phyloP scores from a whole-genome alignment of 371 early-diverging fungal genomes.

The Batrachochytrium dendrobatidis region DNA sequence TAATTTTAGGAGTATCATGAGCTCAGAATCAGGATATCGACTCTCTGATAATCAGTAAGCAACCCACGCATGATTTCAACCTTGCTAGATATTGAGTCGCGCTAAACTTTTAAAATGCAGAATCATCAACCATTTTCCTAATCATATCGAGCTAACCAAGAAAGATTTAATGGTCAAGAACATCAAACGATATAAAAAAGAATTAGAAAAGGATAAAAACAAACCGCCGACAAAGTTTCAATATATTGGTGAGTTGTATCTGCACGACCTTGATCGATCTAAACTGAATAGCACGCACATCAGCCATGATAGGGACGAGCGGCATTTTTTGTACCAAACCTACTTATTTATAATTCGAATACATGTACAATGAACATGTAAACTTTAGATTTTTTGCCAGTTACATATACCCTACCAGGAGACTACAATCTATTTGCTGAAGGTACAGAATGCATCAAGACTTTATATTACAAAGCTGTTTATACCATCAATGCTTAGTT shows the following conservation, averaged over 20 bases:
- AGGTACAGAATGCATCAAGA: too few species aligned
- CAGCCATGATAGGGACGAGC: too few species aligned
- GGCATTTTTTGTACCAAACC: too few species aligned
- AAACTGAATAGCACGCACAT: not conserved
- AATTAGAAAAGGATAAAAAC: conserved; percentile 27
- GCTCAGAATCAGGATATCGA: conserved; percentile 38
- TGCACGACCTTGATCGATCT: not conserved
- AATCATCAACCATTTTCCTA: conserved; percentile 47
- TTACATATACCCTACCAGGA: conserved; percentile 39
- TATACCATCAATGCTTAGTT: conserved; percentile 4
- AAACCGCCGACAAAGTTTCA: conserved; percentile 6
- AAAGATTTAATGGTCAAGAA: conserved; percentile 49
- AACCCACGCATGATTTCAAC: not conserved
- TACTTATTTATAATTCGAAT: too few species aligned
- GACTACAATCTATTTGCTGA: conserved; percentile 48
- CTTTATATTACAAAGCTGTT: not conserved
- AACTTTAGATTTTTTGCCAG: conserved; percentile 37
- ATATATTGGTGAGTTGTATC: conserved; percentile 21
- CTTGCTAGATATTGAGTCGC: not conserved
- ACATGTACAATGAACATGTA: not conserved
- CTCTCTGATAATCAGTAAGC: conserved; percentile 39
- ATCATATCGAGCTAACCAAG: conserved; percentile 44
- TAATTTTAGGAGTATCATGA: conserved; percentile 38
- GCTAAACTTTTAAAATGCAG: conserved; percentile 3
- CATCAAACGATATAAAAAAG: conserved; percentile 39